A percentile compares a stretch with the other conserved stretches of the same genome.
Evolutionary conservation across 2,329 filamentous ascomycete genomes (phyloP).

Genomic region (Biscogniauxia sp.): DNA sequence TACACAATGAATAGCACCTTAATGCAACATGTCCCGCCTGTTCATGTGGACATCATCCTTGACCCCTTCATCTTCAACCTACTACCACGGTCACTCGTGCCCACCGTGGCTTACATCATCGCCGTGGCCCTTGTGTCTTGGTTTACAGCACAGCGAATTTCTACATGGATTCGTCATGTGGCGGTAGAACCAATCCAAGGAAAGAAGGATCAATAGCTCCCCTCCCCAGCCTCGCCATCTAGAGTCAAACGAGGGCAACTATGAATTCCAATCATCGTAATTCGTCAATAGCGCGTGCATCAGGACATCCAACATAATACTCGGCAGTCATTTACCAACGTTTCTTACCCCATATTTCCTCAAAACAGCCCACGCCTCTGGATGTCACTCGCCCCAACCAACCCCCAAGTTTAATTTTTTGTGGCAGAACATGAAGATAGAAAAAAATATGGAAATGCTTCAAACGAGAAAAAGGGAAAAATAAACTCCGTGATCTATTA

Average conservation of each 20-base stretch:
- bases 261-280: constrained; percentile 18
- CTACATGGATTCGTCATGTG: constrained; percentile 30
- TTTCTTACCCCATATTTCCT: neutral
- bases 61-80: constrained; percentile 82
- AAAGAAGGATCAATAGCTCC: constrained; percentile 40
- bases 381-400: neutral
- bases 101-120: constrained; percentile 67
- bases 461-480: constrained; percentile 13
- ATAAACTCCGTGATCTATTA: constrained; percentile 19
- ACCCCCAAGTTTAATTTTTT: neutral
- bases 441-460: constrained; percentile 13
- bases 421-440: neutral
- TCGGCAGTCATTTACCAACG: constrained; percentile 3
- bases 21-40: constrained; percentile 72
- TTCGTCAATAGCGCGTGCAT: constrained; percentile 20
- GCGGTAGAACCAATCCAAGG: constrained; percentile 25
- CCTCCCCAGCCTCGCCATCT: constrained; percentile 21
- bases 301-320: constrained; percentile 11
- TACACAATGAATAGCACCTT: constrained; percentile 70
- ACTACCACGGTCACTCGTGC: constrained; percentile 73
- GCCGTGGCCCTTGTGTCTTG: constrained; percentile 53
- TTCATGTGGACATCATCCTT: constrained; percentile 77
- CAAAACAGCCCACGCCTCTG: neutral
- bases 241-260: constrained; percentile 18
- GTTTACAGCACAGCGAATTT: constrained; percentile 41